Evolutionary conservation across 805 yeast species (phyloP).

Genomic region (Pichia pseudocactophila): DNA sequence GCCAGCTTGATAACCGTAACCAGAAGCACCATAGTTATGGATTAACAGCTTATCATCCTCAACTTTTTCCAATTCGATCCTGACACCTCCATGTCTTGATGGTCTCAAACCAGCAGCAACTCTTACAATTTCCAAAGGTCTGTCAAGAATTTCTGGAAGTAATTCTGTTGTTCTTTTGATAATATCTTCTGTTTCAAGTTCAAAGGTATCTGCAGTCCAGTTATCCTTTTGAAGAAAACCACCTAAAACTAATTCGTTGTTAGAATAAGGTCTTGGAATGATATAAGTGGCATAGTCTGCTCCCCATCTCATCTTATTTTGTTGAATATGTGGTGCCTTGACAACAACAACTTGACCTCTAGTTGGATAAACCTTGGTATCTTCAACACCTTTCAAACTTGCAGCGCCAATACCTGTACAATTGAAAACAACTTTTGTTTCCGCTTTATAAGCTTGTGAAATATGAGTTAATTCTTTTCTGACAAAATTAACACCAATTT

Average conservation of each 20-base stretch:
- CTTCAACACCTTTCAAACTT: conserved; percentile 55
- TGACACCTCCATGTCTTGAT: conserved; percentile 62
- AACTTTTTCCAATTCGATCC: conserved; percentile 50
- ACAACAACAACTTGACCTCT: conserved; percentile 76
- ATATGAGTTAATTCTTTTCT: conserved; percentile 43
- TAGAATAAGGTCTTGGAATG: conserved; percentile 62
- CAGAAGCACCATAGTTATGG: conserved; percentile 68
- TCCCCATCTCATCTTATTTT: conserved; percentile 57
- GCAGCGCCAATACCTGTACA: conserved; percentile 72
- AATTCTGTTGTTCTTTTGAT: conserved; percentile 46
- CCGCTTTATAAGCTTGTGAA: conserved; percentile 39
- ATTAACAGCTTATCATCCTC: conserved; percentile 36
- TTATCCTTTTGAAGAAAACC: conserved; percentile 61
- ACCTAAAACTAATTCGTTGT: conserved; percentile 63
- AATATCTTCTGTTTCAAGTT: conserved; percentile 52
- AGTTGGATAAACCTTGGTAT: conserved; percentile 54
- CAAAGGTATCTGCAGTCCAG: conserved; percentile 53
- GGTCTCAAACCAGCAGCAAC: conserved; percentile 74
- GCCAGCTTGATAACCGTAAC: conserved; percentile 62
- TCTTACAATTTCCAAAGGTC: conserved; percentile 44
- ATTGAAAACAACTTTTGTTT: conserved; percentile 50
- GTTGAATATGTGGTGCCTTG: conserved; percentile 57
- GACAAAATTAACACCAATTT: conserved; percentile 43
- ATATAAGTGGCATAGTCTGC: conserved; percentile 52
- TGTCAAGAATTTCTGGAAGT: conserved; percentile 39